phyloP scores from a whole-genome alignment of 2,329 filamentous ascomycete genomes.

The Nemania diffusa region DNA sequence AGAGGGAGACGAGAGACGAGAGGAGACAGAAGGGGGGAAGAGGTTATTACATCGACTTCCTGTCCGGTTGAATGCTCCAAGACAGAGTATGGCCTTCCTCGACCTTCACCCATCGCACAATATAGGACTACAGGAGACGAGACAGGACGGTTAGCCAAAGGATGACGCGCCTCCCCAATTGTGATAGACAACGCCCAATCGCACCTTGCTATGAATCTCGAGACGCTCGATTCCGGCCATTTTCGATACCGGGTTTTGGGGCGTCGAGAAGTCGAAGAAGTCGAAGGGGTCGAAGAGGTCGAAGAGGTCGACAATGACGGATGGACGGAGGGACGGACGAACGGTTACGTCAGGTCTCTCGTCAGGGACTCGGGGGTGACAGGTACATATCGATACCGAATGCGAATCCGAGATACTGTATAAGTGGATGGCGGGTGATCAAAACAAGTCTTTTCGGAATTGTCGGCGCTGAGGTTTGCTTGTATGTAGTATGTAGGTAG shows the following conservation, averaged over 20 bases:
- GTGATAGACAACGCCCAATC: background rate
- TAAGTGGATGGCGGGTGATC: background rate
- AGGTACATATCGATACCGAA: slow-evolving; percentile 16
- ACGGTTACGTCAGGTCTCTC: slow-evolving; percentile 20
- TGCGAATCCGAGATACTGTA: background rate
- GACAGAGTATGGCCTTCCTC: slow-evolving; percentile 91
- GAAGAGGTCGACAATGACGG: background rate
- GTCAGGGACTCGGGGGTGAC: too few relatives aligned
- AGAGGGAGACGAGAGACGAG: background rate
- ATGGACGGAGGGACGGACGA: background rate
- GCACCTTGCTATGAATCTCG: slow-evolving; percentile 96
- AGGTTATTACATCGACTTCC: slow-evolving; percentile 81
- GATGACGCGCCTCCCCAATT: slow-evolving; percentile 28
- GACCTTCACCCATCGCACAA: slow-evolving; percentile 96
- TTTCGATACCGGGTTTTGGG: slow-evolving; percentile 36
- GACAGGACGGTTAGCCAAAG: slow-evolving; percentile 21
- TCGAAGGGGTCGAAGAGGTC: too few relatives aligned
- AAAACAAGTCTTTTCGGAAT: slow-evolving; percentile 8
- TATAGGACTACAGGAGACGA: slow-evolving; percentile 77
- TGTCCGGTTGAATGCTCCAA: slow-evolving; percentile 97
- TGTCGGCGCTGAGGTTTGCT: background rate
- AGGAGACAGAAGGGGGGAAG: slow-evolving; percentile 1
- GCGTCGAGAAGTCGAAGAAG: too few relatives aligned
- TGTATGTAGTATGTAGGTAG: too few relatives aligned
- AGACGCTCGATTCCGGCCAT: slow-evolving; percentile 98